Base-by-base conservation (phyloP, 2,329 filamentous ascomycete genomes). In the Exophiala oligosperma region DNA sequence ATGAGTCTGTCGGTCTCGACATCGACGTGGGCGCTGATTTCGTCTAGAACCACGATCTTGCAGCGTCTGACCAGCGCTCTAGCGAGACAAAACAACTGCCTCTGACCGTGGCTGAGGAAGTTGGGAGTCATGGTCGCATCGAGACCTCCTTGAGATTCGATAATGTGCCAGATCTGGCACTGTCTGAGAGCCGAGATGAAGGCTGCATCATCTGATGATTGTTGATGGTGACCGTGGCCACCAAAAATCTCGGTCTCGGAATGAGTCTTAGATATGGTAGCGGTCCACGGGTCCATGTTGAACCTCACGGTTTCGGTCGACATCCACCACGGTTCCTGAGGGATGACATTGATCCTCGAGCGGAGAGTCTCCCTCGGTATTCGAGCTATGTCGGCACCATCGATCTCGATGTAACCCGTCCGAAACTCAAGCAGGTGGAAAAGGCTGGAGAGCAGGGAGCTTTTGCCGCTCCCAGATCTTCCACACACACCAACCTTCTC, bases 1-100 rank as follows among this genome's bases (percentile, higher is more conserved):
- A 87, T 83, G 26, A 77, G 73, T 37, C 77, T 73, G 63, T 87
- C 84, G 2, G 84, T 86, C 52, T 77, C 77, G 11, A 74, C 72
- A 65, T 87, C 85, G 41, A 87, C 78, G 56, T 79, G 84, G n/a
- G 57, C 66, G 14, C 65, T 71, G 17, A 68, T 68, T 64, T 79
- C 77, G 57, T 79, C 77, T 21, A 79, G 69, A 35, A 79, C 71
- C 11, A 79, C 68, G 53, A 79, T 72, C 24, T 72, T 75, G 50
- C 74, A 72, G 7, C 71, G 68, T 7, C 79, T 72, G 6, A 88
- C 69, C 17, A 88, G 75, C 0, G 84, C 85, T 0, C 85, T 72
- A 0, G 82, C 85, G 1, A 89, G 76, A 61, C 80, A 84, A 64
- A 89, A 86, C 0, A 89, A 75, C 65, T 89, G 86, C 46, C 79